A percentile compares a stretch with the other conserved stretches of the same genome.
Conservation (phyloP, 805 yeast species). For the Torulaspora quercuum region DNA sequence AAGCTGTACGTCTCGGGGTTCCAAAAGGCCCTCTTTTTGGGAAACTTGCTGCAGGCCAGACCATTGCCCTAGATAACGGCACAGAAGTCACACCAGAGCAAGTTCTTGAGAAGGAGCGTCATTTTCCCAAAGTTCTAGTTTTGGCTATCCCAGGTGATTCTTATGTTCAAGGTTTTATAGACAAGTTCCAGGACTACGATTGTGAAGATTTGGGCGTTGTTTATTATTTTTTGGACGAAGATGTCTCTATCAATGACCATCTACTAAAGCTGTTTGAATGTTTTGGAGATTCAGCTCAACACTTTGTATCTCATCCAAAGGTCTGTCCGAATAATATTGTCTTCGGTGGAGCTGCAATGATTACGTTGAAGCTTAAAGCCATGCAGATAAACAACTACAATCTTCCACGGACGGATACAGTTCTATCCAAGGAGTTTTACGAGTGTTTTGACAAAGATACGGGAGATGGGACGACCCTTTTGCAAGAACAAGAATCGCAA, state of each 20-base stretch:
- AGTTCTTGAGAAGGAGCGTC: constrained; percentile 62
- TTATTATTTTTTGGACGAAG: constrained; percentile 74
- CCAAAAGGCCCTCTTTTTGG: constrained; percentile 61
- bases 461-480: constrained; percentile 30
- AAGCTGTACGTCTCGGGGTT: constrained; percentile 67
- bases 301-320: constrained; percentile 69
- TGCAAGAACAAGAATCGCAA: constrained; percentile 25
- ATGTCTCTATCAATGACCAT: constrained; percentile 43
- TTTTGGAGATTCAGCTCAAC: constrained; percentile 48
- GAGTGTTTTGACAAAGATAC: constrained; percentile 30
- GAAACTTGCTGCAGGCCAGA: constrained; percentile 54
- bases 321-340: constrained; percentile 60
- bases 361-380: constrained; percentile 55
- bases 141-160: constrained; percentile 64
- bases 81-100: constrained; percentile 58
- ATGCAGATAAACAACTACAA: constrained; percentile 43
- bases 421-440: constrained; percentile 33
- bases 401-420: constrained; percentile 37
- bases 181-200: constrained; percentile 29
- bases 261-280: constrained; percentile 50
- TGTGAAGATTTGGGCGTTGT: constrained; percentile 46
- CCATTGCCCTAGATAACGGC: constrained; percentile 59
- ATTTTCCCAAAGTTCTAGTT: constrained; percentile 58
- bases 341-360: constrained; percentile 52
- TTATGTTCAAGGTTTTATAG: constrained; percentile 42